These are phyloP conservation scores for Casuarina equisetifolia DNA, from an alignment of 306 rosid genomes.

Conservation along the genomic window DNA sequence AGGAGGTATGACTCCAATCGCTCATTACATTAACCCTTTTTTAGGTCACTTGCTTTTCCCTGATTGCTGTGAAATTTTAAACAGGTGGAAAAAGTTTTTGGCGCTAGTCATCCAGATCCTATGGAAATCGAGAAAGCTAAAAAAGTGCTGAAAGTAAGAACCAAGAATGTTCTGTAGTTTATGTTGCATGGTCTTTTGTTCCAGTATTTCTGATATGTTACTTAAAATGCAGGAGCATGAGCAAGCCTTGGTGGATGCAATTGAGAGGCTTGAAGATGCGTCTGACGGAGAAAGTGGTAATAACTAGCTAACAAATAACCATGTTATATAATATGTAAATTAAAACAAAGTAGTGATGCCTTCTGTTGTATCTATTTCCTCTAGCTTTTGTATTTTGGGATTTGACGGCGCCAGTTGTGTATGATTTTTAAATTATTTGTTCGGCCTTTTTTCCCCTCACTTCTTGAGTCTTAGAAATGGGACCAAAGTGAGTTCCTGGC, in stretches of 20 bases:
- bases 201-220: slow-evolving; percentile 21
- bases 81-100: slow-evolving; percentile 81
- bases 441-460: background rate
- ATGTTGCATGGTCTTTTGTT: slow-evolving; percentile 8
- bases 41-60: slow-evolving; percentile 14
- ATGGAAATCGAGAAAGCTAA: slow-evolving; percentile 75
- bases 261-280: slow-evolving; percentile 76
- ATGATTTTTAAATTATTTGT: slow-evolving; percentile 16
- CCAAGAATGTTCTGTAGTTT: slow-evolving; percentile 9
- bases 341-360: slow-evolving; percentile 29
- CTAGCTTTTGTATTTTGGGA: slow-evolving; percentile 32
- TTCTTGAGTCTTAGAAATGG: background rate
- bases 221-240: slow-evolving; percentile 73
- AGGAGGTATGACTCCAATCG: slow-evolving; percentile 58
- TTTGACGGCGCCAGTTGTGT: slow-evolving; percentile 22
- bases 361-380: slow-evolving; percentile 39
- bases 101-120: slow-evolving; percentile 60
- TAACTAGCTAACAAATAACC: slow-evolving; percentile 45
- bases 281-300: slow-evolving; percentile 96
- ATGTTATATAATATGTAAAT: slow-evolving; percentile 22
- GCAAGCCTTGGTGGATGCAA: slow-evolving; percentile 76
- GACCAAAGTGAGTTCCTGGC: background rate
- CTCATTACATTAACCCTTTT: background rate
- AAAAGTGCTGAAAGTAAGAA: slow-evolving; percentile 69
- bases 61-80: slow-evolving; percentile 25